Evolutionary conservation across 1,284 basidiomycete species (phyloP).

Genomic region (Puccinia novopanici): DNA sequence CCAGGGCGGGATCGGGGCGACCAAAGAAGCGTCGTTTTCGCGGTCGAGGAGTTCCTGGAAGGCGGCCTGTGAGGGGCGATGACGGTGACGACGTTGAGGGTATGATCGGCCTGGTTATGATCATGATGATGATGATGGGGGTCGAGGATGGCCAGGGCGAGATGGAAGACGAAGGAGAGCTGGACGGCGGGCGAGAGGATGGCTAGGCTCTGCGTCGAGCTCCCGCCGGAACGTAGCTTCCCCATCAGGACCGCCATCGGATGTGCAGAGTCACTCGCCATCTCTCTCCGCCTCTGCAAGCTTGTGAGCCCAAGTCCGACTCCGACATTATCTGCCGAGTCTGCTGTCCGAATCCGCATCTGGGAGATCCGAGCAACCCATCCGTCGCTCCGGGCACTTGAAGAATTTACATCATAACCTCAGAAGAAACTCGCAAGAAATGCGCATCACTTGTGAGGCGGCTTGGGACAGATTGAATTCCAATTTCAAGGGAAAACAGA

Average conservation of each 20-base stretch:
- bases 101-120: too few relatives aligned
- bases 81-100: neutral
- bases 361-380: too few relatives aligned
- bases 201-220: neutral
- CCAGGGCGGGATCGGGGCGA: neutral
- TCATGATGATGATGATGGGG: too few relatives aligned
- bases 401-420: too few relatives aligned
- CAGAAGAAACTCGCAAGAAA: too few relatives aligned
- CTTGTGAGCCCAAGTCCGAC: neutral
- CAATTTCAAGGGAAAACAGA: too few relatives aligned
- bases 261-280: neutral
- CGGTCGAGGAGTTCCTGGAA: neutral
- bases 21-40: neutral
- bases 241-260: neutral
- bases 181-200: conserved; percentile 2
- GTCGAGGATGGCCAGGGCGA: neutral
- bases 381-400: too few relatives aligned
- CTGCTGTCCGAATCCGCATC: too few relatives aligned
- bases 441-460: too few relatives aligned
- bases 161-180: conserved; percentile 12
- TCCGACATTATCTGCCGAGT: too few relatives aligned
- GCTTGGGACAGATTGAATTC: too few relatives aligned
- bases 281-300: neutral
- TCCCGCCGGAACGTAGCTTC: neutral
- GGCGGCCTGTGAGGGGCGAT: neutral